Evolutionary conservation across 192 early-diverging fungal genomes (phyloP), one percentile per base, ranked within the genome.

Genomic region (Phlyctochytrium bullatum): DNA sequence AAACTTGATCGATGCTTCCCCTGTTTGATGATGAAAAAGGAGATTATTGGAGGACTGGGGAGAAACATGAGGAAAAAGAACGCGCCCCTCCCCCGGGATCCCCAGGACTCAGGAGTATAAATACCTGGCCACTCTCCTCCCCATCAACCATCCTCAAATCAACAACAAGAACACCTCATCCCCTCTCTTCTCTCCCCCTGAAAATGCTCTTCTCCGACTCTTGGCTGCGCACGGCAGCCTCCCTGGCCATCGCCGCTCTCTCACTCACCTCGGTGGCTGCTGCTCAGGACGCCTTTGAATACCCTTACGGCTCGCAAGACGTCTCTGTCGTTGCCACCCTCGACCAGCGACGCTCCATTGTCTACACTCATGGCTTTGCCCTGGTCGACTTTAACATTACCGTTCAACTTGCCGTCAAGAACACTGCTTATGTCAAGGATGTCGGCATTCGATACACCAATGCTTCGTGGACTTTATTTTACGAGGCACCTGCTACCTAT

Each of bases 381-480:
- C 6, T 57, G 54, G 10, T 10, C 54, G 12, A 10, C 6, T 57
- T 10, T 25, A 57, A 57, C 27, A 25, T 57, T 25, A 57, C 54
- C 27, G 54, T 57, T 14, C 16, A 14, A 6, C 27, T 25, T 27
- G 54, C 54, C 27, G 54, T 57, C 12, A 57, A 28, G 54, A 57
- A 57, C 54, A 28, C 10, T 6, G 54, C 54, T 27, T 57, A 20
- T 28, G 27, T 24, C 20, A 57, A 57, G 54, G 16, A 6, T 14
- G 54, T 57, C 27, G 54, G 54, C 54, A 28, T 57, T 25, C 12
- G 54, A 14, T 57, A 57, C 54, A 57, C 54, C 4, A 57, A 57
- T 28, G 12, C 16, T 27, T 57, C 54, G 12, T 57, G 54, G 54
- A 24, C 27, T 6, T 6, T 10, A 10, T 57, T 24, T 25, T 28